These are phyloP conservation scores for Argentina anserina DNA, from an alignment of 306 rosid genomes.

Conservation along the genomic window DNA sequence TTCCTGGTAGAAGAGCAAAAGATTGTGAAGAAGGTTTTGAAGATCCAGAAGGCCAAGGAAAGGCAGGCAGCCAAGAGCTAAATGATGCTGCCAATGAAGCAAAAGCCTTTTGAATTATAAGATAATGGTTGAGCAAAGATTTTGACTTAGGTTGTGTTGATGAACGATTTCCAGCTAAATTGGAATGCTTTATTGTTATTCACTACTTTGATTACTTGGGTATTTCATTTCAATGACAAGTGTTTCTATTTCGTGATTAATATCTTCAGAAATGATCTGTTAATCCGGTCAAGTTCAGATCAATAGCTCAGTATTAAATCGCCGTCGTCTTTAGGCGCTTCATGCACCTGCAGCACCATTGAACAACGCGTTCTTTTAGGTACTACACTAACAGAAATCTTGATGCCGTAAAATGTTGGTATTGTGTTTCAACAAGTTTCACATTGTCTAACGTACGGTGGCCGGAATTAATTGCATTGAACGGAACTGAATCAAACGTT, in stretches of 20 bases:
- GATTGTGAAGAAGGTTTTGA: conserved; percentile 90
- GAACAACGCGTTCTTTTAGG: neutral
- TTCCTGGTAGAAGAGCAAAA: conserved; percentile 90
- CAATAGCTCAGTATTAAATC: neutral
- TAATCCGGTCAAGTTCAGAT: neutral
- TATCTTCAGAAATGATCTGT: neutral
- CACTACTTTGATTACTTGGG: conserved; percentile 10
- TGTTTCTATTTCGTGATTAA: neutral
- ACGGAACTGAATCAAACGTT: too few relatives aligned
- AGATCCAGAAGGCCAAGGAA: conserved; percentile 89
- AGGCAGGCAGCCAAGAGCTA: conserved; percentile 57
- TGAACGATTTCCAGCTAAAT: conserved; percentile 28
- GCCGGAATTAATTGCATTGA: too few relatives aligned
- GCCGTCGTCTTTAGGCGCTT: too few relatives aligned
- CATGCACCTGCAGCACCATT: neutral
- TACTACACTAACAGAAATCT: too few relatives aligned
- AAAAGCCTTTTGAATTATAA: conserved; percentile 14
- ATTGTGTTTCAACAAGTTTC: too few relatives aligned
- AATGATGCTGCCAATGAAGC: conserved; percentile 7
- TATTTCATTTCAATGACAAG: conserved; percentile 15
- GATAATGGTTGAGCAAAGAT: conserved; percentile 34
- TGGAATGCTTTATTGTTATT: conserved; percentile 18
- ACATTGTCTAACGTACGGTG: too few relatives aligned
- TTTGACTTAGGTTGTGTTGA: conserved; percentile 49
- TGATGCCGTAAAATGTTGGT: neutral